phyloP scores from a whole-genome alignment of 768 basidiomycete species.

The Pleurotus pulmonarius region DNA sequence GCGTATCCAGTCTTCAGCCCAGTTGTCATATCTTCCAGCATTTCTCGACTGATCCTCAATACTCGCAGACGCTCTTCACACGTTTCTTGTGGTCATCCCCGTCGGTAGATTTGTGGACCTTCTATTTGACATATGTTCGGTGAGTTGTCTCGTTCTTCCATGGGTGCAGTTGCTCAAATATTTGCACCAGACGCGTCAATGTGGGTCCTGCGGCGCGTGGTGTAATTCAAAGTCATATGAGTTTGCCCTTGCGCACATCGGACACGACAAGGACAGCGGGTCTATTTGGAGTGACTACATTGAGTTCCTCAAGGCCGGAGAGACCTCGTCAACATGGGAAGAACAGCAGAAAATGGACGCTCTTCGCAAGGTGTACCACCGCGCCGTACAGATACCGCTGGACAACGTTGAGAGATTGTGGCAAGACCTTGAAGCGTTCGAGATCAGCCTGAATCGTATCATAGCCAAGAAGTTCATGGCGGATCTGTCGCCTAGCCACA shows the following conservation, averaged over 20 bases:
- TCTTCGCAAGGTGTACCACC: conserved; percentile 87
- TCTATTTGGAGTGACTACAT: conserved; percentile 96
- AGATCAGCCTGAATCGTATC: conserved; percentile 83
- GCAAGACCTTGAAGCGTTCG: conserved; percentile 92
- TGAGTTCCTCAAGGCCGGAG: conserved; percentile 76
- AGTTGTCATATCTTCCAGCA: conserved; percentile 83
- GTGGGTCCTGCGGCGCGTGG: conserved; percentile 65
- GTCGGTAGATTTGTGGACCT: conserved; percentile 87
- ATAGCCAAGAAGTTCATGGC: conserved; percentile 96
- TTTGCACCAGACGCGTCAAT: conserved; percentile 56
- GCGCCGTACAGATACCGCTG: conserved; percentile 91
- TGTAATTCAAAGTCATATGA: conserved; percentile 85
- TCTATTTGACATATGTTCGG: conserved; percentile 92
- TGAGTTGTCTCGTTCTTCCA: conserved; percentile 32
- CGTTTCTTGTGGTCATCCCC: conserved; percentile 82
- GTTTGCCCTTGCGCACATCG: conserved; percentile 84
- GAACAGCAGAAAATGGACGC: conserved; percentile 94
- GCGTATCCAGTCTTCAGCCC: conserved; percentile 62
- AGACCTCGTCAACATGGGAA: conserved; percentile 89
- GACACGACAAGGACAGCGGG: conserved; percentile 88
- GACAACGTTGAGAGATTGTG: conserved; percentile 91
- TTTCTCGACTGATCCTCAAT: conserved; percentile 57
- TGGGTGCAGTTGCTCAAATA: background rate
- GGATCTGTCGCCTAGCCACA: conserved; percentile 89
- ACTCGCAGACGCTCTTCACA: conserved; percentile 87